Evolutionary conservation across 2,329 filamentous ascomycete species (phyloP), one percentile per base, ranked within the genome.

Genomic region (Lachnellula subtilissima): DNA sequence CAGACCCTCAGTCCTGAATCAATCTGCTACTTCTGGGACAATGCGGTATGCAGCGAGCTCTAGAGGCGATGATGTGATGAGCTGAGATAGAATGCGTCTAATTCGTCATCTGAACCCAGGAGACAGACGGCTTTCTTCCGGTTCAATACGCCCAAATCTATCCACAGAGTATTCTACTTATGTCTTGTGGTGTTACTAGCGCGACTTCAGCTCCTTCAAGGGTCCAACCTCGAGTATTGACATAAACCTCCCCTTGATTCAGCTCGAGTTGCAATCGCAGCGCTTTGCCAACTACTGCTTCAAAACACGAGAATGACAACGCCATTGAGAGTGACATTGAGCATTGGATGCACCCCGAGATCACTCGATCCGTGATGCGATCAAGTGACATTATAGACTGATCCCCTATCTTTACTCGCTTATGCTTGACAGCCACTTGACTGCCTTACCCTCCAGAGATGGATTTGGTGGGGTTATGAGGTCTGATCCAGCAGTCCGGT

Each of bases 221-320:
- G 86, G 86, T 28, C 85, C 86, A 0, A 86, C 89, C 65, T 87
- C 87, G 0, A 80, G 80, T 0, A 85, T 87, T 0, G 87, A 90
- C 64, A 77, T 89, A 2, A 77, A 90, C 0, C 79, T 89, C 2
- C 82, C 87, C 32, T 91, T 87, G 87, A 77, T 89, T 12, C 87
- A 90, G 65, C 77, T 88, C 2, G 87, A 86, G 5, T 81, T 84
- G 57, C 81, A 89, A 71, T 86, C 85, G 1, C 79, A 84, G 0
- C 82, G 87, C 0, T 89, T 90, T 64, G 84, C 87, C 11, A 89
- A 89, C 74, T 90, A 90, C 70, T 90, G 87, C 70, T 89, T 86
- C 79, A 90, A 90, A 73, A 90, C 87, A 79, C 0, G 78, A 81
- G 0, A 74, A 79, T 0, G 83, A 89, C 69, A 89, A 85, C 64